Base-by-base conservation (phyloP, 163 green algal genomes). In the Scenedesmus sp. region DNA sequence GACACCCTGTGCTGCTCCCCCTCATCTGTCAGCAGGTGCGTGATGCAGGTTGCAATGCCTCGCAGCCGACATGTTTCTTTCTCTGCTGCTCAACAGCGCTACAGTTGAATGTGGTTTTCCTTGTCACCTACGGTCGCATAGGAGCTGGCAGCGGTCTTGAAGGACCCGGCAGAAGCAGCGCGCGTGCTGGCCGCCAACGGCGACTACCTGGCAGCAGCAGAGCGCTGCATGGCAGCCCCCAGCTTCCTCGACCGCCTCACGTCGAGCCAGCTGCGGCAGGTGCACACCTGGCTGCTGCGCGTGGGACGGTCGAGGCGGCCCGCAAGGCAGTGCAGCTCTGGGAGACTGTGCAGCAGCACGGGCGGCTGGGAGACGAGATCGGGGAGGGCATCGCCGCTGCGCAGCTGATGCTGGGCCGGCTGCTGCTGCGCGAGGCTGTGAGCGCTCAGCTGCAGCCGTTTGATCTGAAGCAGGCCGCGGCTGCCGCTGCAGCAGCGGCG, bases 201-300 rank as follows among this genome's bases (percentile, higher is more conserved):
- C 53, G 85, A 90, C 85, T 90, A 73, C 73, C 44, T 65, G 20
- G 85, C 40, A 56, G 85, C 85, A 24, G 85, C 85, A 59, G 65
- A 90, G 43, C 73, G 85, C 4, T 83, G n/a, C 43, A 79, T 90
- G 70, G 72, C 85, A 37, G 44, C 79, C 18, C 5, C 40, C 4
- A 83, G 5, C 65, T 84, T 73, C 85, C 15, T 90, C 16, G 37
- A 90, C 15, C 35, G 85, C 15, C 61, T 79, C 44, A 84, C 85
- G 30, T 2, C 33, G 3, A 33, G 44, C 2, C 85, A 90, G 72
- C 85, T 90, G 26, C 73, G 30, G 56, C 85, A 90, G 85, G 65
- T 90, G 7, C 85, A 90, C 44, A 53, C 40, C 40, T 90, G 85
- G 85, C 68, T 90, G 65, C 44, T 90, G 46, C 65, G 68, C 9